Evolutionary conservation across 2,329 filamentous ascomycete genomes (phyloP).

Genomic region (Phyllosticta citriasiana): DNA sequence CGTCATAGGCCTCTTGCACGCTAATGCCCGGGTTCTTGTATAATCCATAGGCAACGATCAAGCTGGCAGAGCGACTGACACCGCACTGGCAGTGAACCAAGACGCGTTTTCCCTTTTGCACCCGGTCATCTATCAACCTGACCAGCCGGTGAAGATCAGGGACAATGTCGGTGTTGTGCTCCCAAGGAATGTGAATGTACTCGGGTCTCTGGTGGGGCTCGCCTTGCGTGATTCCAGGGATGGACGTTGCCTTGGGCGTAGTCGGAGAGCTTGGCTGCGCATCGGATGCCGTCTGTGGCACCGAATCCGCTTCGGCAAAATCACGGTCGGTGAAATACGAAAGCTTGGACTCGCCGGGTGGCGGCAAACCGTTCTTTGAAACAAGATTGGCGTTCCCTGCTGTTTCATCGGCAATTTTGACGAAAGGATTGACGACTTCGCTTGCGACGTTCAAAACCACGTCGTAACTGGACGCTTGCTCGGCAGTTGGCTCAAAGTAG

Average conservation of each 20-base stretch:
- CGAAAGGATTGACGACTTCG: conserved; percentile 70
- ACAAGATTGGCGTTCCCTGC: conserved; percentile 1
- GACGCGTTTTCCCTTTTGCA: conserved; percentile 65
- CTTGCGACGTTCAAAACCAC: conserved; percentile 77
- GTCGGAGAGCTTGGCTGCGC: conserved; percentile 31
- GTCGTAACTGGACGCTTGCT: conserved; percentile 68
- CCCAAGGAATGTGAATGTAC: conserved; percentile 81
- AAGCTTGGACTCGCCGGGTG: conserved; percentile 2
- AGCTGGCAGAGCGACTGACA: conserved; percentile 71
- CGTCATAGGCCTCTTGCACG: conserved; percentile 75
- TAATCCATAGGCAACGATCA: conserved; percentile 78
- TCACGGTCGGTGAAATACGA: conserved; percentile 4
- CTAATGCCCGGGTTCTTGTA: conserved; percentile 67
- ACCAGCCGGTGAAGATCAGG: conserved; percentile 66
- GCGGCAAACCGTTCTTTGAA: conserved; percentile 7
- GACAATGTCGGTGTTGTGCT: conserved; percentile 79
- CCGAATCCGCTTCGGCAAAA: conserved; percentile 11
- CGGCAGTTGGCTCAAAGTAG: conserved; percentile 68
- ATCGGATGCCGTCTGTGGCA: conserved; percentile 10
- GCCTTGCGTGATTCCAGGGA: conserved; percentile 13
- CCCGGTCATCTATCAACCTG: conserved; percentile 63
- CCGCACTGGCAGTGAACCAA: conserved; percentile 80
- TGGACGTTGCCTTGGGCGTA: conserved; percentile 43
- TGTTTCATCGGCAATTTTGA: conserved; percentile 17
- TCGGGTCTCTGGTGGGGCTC: conserved; percentile 47